These are phyloP conservation scores for Aspergillus sergii DNA, from an alignment of 2,329 filamentous ascomycete genomes.

Conservation along the genomic window DNA sequence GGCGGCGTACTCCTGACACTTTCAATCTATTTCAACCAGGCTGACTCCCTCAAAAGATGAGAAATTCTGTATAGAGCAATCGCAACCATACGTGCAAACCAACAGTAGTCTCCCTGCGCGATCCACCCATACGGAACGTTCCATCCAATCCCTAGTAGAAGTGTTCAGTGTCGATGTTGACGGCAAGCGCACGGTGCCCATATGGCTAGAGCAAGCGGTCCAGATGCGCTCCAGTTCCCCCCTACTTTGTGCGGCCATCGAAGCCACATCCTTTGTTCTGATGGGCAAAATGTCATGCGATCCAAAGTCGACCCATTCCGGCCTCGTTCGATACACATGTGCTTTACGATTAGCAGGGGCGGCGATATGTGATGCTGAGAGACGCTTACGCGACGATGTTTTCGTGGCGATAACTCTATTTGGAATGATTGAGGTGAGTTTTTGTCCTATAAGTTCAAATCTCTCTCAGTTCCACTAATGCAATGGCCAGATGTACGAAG, in stretches of 20 bases:
- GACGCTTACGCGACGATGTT: not conserved
- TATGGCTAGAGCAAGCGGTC: not conserved
- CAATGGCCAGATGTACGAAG: not conserved
- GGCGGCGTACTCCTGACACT: not conserved
- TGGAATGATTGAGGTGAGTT: not conserved
- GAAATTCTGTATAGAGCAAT: not conserved
- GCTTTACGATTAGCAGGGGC: conserved; percentile 1
- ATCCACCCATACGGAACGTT: not conserved
- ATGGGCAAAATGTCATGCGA: not conserved
- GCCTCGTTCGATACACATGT: not conserved
- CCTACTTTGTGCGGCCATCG: not conserved
- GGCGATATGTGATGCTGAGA: not conserved
- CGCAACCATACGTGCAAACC: not conserved
- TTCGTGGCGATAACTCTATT: not conserved
- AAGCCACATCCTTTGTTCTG: not conserved
- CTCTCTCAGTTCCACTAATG: not conserved
- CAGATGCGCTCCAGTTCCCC: not conserved
- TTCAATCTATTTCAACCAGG: not conserved
- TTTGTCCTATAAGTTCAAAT: too few relatives aligned
- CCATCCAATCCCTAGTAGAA: conserved; percentile 1
- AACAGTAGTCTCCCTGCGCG: not conserved
- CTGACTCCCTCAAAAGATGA: not conserved
- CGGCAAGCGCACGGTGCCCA: not conserved
- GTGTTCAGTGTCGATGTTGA: not conserved
- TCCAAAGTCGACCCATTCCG: not conserved